Base-by-base conservation (phyloP, 2,329 filamentous ascomycete species). In the Colletotrichum neosansevieriae region DNA sequence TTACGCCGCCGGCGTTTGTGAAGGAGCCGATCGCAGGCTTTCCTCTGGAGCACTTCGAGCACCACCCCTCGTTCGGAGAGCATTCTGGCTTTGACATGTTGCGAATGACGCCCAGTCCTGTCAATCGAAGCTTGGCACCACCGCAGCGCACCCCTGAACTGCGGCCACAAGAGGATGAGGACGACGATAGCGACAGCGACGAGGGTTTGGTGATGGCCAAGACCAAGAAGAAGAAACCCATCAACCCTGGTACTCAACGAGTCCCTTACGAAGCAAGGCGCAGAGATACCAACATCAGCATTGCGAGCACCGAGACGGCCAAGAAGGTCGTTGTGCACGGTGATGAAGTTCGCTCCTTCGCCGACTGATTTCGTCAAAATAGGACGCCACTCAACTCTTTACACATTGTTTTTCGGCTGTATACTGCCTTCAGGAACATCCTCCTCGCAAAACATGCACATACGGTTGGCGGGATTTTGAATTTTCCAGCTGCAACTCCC, bases 241-340 rank as follows among this genome's bases (percentile, higher is more conserved):
- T 66, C 44, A 58, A 63, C 57, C 6, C 40, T 10, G 44, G 47
- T 4, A 76, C 69, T 54, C 78, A 71, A 40, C 72, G 71, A 70
- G 73, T 77, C 13, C 78, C 76, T 34, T 79, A 79, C 58, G 79
- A 78, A 51, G 78, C 82, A 2, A 80, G 79, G 68, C 81, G 88
- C 64, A 83, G 88, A 36, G 86, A 88, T 71, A 90, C 88, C 1
- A 88, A 89, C 72, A 86, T 85, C 1, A 89, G 86, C 71, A 85
- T 87, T 32, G 86, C 84, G 36, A 90, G 88, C 74, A 89, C 86
- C 1, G 88, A 90, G 72, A 91, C 88, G 49, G 88, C 88, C 44
- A 90, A 89, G 79, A 89, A 88, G 34, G 51, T 69, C 5, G 29
- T 57, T 6, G 63, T 69, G 4, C 66, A 69, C 15, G 63, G 63